Evolutionary conservation across 805 yeast genomes (phyloP), one percentile per base, ranked within the genome.

Genomic region (Schwanniomyces occidentalis): DNA sequence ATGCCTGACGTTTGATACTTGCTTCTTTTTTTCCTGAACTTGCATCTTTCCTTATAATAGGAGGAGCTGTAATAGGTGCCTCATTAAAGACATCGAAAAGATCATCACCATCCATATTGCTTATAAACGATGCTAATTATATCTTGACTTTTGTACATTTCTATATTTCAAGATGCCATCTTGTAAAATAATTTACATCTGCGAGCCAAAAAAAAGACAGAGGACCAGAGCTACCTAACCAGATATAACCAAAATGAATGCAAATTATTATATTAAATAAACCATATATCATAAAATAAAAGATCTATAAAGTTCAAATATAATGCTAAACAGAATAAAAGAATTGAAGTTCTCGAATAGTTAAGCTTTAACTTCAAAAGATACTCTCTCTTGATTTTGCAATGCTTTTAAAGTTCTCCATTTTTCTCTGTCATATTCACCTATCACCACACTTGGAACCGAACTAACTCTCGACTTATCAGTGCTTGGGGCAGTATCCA

Each of bases 371-470:
- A 18, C n/a, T 28, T 21, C n/a, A 28, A 16, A 5, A 6, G 20
- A 28, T 16, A 16, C 30, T 8, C 25, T 34, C 20, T 37, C 44
- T 24, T 45, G 32, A 19, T 40, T 37, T 24, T 42, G 53, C 32
- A 72, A 44, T 15, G 65, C 51, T 44, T 71, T 69, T 41, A 79
- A 62, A 0, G 77, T 73, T 37, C 73, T 62, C 85, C 85, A 79
- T 51, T 80, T 80, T 51, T 80, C 86, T 46, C 73, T 61, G 47
- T 80, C 86, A 49, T 80, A 80, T 48, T 77, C 78, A 0, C 85
- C 85, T 36, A 79, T 70, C 3, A 76, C 79, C 8, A 71, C 77
- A 25, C 79, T 68, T 1, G 85, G 85, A 24, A 69, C 41, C 48
- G 72, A 57, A 57, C 76, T 49, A 26, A 58, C 65, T 9, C 69